Percentiles rank a stretch among this genome's conserved stretches.
These are phyloP conservation scores for Alloteropsis semialata DNA, from an alignment of 176 grass and related monocot genomes.

Conservation along the genomic window DNA sequence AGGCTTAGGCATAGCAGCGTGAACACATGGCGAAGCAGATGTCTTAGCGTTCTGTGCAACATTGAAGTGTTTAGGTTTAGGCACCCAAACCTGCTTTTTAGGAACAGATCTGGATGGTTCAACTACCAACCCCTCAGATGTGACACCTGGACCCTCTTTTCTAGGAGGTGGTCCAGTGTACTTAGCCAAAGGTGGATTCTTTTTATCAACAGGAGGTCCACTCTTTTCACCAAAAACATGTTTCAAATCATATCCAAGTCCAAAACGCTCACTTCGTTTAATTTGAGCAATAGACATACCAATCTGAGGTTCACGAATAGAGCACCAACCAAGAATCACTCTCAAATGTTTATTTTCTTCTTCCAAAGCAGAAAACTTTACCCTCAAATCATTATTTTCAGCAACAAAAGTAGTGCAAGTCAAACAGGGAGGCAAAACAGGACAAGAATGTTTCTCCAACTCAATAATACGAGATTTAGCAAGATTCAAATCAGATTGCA, in stretches of 20 bases:
- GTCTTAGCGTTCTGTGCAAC: not conserved
- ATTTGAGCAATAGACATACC: slow-evolving; percentile 2
- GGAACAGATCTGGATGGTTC: not conserved
- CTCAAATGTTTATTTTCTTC: slow-evolving; percentile 8
- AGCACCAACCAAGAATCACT: not conserved
- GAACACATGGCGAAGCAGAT: not conserved
- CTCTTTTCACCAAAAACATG: slow-evolving; percentile 9
- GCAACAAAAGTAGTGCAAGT: not conserved
- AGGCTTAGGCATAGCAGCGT: not conserved
- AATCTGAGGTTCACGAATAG: not conserved
- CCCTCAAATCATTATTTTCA: slow-evolving; percentile 9
- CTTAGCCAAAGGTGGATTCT: not conserved
- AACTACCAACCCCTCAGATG: not conserved
- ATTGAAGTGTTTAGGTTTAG: not conserved
- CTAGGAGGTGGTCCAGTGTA: not conserved
- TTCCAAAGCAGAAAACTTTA: not conserved
- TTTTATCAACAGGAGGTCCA: not conserved
- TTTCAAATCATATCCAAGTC: not conserved
- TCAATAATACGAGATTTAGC: not conserved
- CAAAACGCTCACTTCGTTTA: slow-evolving; percentile 5
- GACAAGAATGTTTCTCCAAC: not conserved
- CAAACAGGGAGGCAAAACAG: not conserved
- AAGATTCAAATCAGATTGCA: not conserved
- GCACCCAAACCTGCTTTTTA: slow-evolving; percentile 7
- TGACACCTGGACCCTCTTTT: not conserved